Evolutionary conservation across 352 stramenopile species (phyloP), one percentile per base, ranked within the genome.

Genomic region (Phytophthora ramorum): DNA sequence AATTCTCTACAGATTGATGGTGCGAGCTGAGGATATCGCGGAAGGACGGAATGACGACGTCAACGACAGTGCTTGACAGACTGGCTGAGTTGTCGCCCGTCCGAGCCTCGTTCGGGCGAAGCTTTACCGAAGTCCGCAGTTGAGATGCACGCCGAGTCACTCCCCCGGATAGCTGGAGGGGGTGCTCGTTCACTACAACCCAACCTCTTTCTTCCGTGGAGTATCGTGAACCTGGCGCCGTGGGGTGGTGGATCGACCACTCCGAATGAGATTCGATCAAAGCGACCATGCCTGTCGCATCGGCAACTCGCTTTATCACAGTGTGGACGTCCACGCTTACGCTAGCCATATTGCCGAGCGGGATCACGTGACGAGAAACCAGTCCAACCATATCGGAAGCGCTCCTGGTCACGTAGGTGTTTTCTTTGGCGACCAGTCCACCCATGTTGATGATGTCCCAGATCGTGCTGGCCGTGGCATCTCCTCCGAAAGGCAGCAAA

Each of bases 41-140:
- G 16, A 56, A 63, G 17, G 51, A 68, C 52, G 60, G 60, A 22
- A 68, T 50, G 6, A 68, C 60, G n/a, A 68, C 45, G 13, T 68
- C 60, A 14, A 68, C 43, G 16, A 68, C 62, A 32, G 51, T 63
- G 20, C 52, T 68, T 44, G 60, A 46, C 24, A 68, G 49, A 7
- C 7, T 19, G 8, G 26, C 35, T 4, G 24, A 41, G 12, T 26
- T 64, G 1, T 35, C 28, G 19, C 24, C 24, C 2, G n/a, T 12
- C 30, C 32, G 32, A 13, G 13, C 4, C 17, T 57, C 60, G 2
- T 57, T 68, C 10, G 44, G 51, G 9, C 52, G 43, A 13, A 68
- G 51, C 10, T 68, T 63, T n/a, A 68, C 14, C 14, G 46, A 51
- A n/a, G 44, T 57, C 24, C n/a, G 14, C 16, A 68, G 28, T 53